phyloP scores from a whole-genome alignment of 768 basidiomycete genomes.

The Russula vinacea region DNA sequence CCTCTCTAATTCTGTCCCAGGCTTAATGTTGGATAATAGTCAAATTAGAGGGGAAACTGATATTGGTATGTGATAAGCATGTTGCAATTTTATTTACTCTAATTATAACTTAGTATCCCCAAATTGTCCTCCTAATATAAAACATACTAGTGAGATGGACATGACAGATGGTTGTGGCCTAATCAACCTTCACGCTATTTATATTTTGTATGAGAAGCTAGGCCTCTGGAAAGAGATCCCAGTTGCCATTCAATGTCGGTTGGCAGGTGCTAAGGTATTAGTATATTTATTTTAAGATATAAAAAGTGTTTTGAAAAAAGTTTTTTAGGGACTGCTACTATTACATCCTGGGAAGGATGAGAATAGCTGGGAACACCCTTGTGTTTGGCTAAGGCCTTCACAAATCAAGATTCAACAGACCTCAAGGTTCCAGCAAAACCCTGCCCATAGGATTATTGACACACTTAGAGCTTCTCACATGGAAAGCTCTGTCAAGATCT shows the following conservation, averaged over 20 bases:
- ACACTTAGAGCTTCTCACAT: slow-evolving; percentile 53
- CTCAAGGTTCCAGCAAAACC: slow-evolving; percentile 36
- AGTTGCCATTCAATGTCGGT: slow-evolving; percentile 35
- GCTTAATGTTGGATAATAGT: slow-evolving; percentile 40
- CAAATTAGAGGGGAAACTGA: slow-evolving; percentile 46
- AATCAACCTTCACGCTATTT: slow-evolving; percentile 55
- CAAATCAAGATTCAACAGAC: slow-evolving; percentile 41
- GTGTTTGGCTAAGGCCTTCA: slow-evolving; percentile 35
- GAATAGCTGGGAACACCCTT: slow-evolving; percentile 23
- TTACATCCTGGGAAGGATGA: slow-evolving; percentile 30
- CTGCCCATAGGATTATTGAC: slow-evolving; percentile 49
- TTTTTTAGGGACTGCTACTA: slow-evolving; percentile 35
- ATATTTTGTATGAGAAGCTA: slow-evolving; percentile 28
- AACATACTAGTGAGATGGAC: slow-evolving; percentile 34
- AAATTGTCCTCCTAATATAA: slow-evolving; percentile 28
- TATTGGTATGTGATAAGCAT: slow-evolving; percentile 41
- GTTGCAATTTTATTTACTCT: not conserved
- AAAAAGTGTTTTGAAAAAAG: not conserved
- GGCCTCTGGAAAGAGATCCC: slow-evolving; percentile 31
- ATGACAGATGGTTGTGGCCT: slow-evolving; percentile 77
- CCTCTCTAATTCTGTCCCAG: slow-evolving; percentile 62
- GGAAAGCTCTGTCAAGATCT: slow-evolving; percentile 45
- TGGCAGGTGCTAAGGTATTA: slow-evolving; percentile 36
- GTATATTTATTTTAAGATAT: not conserved
- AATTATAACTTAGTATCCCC: slow-evolving; percentile 32